Base-by-base conservation (phyloP, 2,329 filamentous ascomycete genomes). In the Lasiodiplodia sp. region DNA sequence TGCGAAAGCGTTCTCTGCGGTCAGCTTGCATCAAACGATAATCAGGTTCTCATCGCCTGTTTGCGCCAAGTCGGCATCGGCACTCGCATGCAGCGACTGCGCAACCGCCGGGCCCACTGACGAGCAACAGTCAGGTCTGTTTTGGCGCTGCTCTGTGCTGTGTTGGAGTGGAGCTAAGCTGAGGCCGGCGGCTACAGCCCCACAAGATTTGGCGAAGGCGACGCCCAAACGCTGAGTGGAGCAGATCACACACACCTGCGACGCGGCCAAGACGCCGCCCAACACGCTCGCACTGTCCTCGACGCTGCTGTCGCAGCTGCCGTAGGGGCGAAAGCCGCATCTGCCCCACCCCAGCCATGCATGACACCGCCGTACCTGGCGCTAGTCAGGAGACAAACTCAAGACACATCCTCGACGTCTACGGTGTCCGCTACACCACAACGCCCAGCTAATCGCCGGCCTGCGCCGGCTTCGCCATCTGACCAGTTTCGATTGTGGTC, bases 31-130 rank as follows among this genome's bases (percentile, higher is more conserved):
- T 31, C 6, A 14, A 14, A 47, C 57, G 57, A 47, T 31, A 49
- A 37, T 21, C 38, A 14, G 21, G 21, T 4, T 44, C 10, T 21
- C 79, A 21, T 52, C 4, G 49, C 4, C n/a, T 25, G 53, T 34
- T 21, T 31, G 28, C 18, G 74, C 71, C 78, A 78, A 72, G 73
- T 73, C 73, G 63, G 47, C 31, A 66, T 23, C 47, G 47, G 52
- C 47, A 56, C 37, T 53, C 28, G 18, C 14, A 3, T 52, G 8
- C 31, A 34, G 31, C 31, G 8, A 34, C 31, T 34, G 31, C 31
- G 31, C 31, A 34, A 34, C 31, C 31, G 31, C 31, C 31, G 31
- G 31, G 31, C 31, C 31, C 31, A 34, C 31, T 7, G 31, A 34
- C 2, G 4, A 34, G 31, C 31, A 34, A 34, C 16, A 18, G 18